Conservation (phyloP, 2,329 filamentous ascomycete species). For the Pseudogymnoascus sp. region DNA sequence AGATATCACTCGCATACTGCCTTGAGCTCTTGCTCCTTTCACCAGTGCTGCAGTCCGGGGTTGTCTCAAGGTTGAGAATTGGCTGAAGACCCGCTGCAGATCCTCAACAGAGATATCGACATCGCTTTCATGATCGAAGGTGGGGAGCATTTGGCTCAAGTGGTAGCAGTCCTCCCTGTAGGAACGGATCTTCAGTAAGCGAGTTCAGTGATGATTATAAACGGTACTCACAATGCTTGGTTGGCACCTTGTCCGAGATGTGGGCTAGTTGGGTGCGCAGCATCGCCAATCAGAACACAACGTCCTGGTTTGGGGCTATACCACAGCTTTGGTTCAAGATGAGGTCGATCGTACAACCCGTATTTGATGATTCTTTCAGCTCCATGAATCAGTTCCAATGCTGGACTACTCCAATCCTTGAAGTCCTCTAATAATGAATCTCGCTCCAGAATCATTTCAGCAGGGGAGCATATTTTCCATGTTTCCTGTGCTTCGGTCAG, state of each 20-base stretch:
- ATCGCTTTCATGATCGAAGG: neutral
- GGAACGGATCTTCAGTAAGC: neutral
- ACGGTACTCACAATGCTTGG: neutral
- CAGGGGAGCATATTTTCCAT: conserved; percentile 20
- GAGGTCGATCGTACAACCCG: conserved; percentile 29
- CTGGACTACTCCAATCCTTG: conserved; percentile 16
- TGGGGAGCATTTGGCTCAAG: neutral
- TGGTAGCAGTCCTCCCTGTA: neutral
- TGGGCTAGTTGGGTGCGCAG: neutral
- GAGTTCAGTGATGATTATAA: neutral
- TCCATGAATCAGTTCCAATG: conserved; percentile 17
- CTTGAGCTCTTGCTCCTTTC: neutral
- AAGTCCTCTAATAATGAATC: conserved; percentile 16
- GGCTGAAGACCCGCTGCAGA: neutral
- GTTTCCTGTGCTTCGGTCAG: conserved; percentile 19
- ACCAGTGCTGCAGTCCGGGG: neutral
- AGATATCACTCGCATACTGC: neutral
- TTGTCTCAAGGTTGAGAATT: neutral
- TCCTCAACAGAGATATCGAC: neutral
- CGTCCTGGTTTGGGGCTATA: neutral
- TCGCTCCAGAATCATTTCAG: conserved; percentile 17
- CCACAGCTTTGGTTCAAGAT: conserved; percentile 15
- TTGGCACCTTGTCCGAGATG: neutral
- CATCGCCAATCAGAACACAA: neutral
- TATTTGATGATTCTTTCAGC: conserved; percentile 23